A percentile compares a stretch with the other conserved stretches of the same genome.
These are phyloP conservation scores for Pelargonium citronellum DNA, from an alignment of 441 rosid genomes.

Conservation along the genomic window DNA sequence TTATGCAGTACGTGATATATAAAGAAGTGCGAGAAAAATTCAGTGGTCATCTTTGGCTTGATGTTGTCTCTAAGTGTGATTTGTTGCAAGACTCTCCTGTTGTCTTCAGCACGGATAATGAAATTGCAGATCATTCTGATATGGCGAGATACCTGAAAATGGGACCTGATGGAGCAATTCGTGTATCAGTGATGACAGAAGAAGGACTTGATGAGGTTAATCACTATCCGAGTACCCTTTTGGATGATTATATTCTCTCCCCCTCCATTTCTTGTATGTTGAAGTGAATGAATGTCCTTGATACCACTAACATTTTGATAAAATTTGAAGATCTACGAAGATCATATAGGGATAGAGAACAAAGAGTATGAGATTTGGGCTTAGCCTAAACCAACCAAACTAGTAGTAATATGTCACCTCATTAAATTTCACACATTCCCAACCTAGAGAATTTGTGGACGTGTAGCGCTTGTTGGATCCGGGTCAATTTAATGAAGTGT, in stretches of 20 bases:
- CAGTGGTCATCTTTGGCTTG: constrained; percentile 67
- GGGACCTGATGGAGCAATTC: constrained; percentile 70
- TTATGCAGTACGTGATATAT: constrained; percentile 62
- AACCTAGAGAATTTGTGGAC: no score
- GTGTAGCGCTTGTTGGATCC: no score
- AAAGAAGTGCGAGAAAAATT: constrained; percentile 73
- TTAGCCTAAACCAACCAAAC: no score
- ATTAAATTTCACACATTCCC: no score
- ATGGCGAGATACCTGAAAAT: constrained; percentile 46
- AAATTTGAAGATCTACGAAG: neutral
- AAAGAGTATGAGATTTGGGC: no score
- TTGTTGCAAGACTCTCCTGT: constrained; percentile 54
- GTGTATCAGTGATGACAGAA: constrained; percentile 60
- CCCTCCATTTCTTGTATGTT: neutral
- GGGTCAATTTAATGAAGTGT: no score
- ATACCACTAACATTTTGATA: neutral
- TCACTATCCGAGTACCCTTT: constrained; percentile 13
- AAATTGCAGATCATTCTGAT: constrained; percentile 39
- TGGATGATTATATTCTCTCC: neutral
- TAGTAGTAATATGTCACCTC: no score
- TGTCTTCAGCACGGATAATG: constrained; percentile 49
- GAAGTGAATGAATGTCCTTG: neutral
- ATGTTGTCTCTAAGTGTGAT: constrained; percentile 86
- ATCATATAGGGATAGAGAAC: neutral
- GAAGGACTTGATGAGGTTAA: constrained; percentile 64